Percentiles rank a stretch among this genome's conserved stretches.
phyloP scores from a whole-genome alignment of 306 rosid species.

The Inga laurina region DNA sequence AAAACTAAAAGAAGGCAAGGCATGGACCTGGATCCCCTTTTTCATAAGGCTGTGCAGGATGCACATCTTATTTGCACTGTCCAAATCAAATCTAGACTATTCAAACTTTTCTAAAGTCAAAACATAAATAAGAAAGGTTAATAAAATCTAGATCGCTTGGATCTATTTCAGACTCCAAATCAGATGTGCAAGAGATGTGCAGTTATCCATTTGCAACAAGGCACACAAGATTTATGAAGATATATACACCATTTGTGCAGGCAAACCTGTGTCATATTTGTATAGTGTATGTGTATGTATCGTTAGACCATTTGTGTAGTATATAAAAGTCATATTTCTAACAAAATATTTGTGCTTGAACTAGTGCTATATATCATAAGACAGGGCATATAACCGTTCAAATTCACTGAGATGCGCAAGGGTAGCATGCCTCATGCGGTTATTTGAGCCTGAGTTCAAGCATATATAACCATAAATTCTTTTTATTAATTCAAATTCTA shows the following conservation, averaged over 20 bases:
- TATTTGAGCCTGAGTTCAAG: neutral
- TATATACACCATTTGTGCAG: neutral
- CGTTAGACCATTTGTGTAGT: neutral
- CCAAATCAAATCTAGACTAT: neutral
- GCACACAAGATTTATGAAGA: neutral
- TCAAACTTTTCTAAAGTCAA: neutral
- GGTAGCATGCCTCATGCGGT: neutral
- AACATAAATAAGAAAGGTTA: neutral
- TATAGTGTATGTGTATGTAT: neutral
- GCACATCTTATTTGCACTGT: neutral
- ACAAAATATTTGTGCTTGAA: neutral
- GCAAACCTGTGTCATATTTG: neutral
- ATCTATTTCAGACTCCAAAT: neutral
- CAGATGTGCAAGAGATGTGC: neutral
- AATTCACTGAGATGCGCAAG: neutral
- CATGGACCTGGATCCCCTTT: neutral
- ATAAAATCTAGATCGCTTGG: neutral
- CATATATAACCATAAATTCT: neutral
- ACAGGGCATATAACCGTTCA: neutral
- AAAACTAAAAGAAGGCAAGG: neutral
- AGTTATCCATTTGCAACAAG: neutral
- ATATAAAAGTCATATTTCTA: neutral
- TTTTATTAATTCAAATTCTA: neutral
- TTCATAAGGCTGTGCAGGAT: neutral
- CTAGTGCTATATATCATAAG: neutral